Evolutionary conservation across 2,329 filamentous ascomycete species (phyloP), one percentile per base, ranked within the genome.

Genomic region (Penicillium hesseltinei): DNA sequence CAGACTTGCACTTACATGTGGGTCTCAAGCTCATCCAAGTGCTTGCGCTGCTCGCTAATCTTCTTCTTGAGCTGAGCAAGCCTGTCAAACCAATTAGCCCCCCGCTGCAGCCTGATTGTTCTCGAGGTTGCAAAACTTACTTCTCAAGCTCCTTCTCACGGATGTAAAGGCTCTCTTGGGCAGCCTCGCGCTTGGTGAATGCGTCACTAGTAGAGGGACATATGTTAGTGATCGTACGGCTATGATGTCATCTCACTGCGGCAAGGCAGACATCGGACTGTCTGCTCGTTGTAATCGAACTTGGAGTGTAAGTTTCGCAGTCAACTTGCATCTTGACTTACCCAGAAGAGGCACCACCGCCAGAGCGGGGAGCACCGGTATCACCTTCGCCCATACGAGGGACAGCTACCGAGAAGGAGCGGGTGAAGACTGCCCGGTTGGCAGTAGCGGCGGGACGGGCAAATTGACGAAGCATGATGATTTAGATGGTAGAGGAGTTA

Each of bases 121-220:
- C 8, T 39, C 5, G 9, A 13, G 4, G 15, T 10, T 6, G 33
- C 15, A 5, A 10, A 31, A 69, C 73, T 51, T 71, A 80, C 91
- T 96, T 97, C 81, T 92, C 87, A 80, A 87, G 86, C 84, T 97
- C 94, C 73, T 92, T 90, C 80, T 89, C 81, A 71, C 86, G 86
- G 79, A 99, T 92, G 78, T 89, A 90, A 68, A 85, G 85, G 75
- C 92, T 88, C 81, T 97, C 94, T 73, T 81, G 83, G 66, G 93
- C 93, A 74, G 88, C 85, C 80, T 99, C 94, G 69, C 94, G 91
- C 80, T 88, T 89, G 80, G 88, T 91, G 85, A 97, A 99, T 56
- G 91, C 86, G 74, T 99, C 93, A 68, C 93, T 96, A 65, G 67
- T 46, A 39, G 10, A 33, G 42, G 17, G 27, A 35, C 23, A 43